Conservation (phyloP, 371 early-diverging fungal genomes). For the Zopfochytrium polystomum region DNA sequence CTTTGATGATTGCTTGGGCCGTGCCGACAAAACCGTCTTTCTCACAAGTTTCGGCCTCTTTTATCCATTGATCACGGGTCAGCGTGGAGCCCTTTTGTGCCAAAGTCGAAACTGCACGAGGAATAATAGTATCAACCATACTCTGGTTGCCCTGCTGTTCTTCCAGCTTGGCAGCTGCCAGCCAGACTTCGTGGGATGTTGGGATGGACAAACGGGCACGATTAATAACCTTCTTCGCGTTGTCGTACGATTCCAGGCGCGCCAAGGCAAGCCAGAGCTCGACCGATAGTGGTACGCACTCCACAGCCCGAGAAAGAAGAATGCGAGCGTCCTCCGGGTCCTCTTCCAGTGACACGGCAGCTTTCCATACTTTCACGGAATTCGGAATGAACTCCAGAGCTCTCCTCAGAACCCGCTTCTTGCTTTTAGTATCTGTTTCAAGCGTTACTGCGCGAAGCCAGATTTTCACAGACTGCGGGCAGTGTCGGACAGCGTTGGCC, state of each 20-base stretch:
- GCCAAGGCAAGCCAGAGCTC: constrained; percentile 96
- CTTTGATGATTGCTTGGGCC: constrained; percentile 79
- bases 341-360: constrained; percentile 86
- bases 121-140: constrained; percentile 69
- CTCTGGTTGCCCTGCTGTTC: constrained; percentile 71
- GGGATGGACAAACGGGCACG: constrained; percentile 82
- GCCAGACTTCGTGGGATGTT: constrained; percentile 91
- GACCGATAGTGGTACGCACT: constrained; percentile 82
- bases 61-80: constrained; percentile 87
- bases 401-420: constrained; percentile 86
- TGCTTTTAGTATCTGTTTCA: constrained; percentile 70
- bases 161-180: constrained; percentile 89
- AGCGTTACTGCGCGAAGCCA: constrained; percentile 90
- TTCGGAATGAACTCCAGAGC: constrained; percentile 92
- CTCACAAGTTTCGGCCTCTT: constrained; percentile 84
- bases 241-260: constrained; percentile 82
- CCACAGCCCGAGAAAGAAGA: constrained; percentile 86
- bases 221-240: constrained; percentile 86
- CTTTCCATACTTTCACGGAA: constrained; percentile 89
- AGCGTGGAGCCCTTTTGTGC: constrained; percentile 66
- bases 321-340: constrained; percentile 89
- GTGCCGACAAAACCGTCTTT: constrained; percentile 71
- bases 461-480: constrained; percentile 88
- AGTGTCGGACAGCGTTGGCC: constrained; percentile 81
- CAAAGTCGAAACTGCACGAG: constrained; percentile 66